These are phyloP conservation scores for Candida argentea DNA, from an alignment of 805 yeast species.

Conservation along the genomic window DNA sequence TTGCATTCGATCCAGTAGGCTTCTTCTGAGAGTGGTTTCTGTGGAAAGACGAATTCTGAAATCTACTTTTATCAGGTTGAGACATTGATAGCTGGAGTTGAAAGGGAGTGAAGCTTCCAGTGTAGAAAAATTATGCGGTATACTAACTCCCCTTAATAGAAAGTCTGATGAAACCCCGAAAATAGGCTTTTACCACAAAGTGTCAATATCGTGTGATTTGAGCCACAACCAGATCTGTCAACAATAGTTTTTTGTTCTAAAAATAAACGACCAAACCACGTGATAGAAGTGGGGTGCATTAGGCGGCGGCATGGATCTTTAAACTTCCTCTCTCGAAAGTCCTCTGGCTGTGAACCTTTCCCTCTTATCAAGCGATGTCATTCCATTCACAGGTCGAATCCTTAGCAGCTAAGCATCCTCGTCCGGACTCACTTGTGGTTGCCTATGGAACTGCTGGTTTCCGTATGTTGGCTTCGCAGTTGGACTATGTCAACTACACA, in stretches of 20 bases:
- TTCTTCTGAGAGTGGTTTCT: no score
- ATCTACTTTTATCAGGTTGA: slow-evolving; percentile 10
- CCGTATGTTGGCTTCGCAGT: slow-evolving; percentile 55
- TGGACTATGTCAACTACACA: slow-evolving; percentile 67
- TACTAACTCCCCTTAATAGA: no score
- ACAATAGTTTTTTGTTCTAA: no score
- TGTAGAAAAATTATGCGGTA: no score
- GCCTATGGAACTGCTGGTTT: slow-evolving; percentile 98
- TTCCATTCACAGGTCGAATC: slow-evolving; percentile 2
- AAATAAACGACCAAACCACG: not conserved
- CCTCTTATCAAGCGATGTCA: slow-evolving; percentile 4
- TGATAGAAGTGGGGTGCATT: not conserved
- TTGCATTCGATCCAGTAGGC: no score
- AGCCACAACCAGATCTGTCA: no score
- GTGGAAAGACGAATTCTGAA: slow-evolving; percentile 21
- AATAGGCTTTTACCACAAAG: no score
- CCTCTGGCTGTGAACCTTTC: not conserved
- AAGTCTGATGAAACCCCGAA: no score
- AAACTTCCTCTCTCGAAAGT: not conserved
- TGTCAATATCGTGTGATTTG: no score
- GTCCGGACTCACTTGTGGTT: slow-evolving; percentile 33
- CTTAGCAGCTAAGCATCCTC: slow-evolving; percentile 32
- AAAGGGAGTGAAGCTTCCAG: no score
- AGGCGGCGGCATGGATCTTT: not conserved
- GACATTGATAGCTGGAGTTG: no score